phyloP scores from a whole-genome alignment of 225 moss, liverwort and hornwort genomes.

The Pleurozium schreberi region DNA sequence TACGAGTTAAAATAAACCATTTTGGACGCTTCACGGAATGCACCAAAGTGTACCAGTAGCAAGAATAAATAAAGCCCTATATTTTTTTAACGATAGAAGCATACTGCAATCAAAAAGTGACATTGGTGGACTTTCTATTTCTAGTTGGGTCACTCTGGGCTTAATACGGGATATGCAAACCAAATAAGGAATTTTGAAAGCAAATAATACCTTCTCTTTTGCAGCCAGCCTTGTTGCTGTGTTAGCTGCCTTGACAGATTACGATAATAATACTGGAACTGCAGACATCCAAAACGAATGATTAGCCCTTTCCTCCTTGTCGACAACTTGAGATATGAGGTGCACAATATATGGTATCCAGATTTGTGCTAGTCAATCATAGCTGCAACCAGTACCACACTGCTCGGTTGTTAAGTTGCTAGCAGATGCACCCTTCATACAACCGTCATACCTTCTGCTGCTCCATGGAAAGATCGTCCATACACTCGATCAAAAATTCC shows the following conservation, averaged over 20 bases:
- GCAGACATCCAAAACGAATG: not conserved
- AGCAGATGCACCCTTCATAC: not conserved
- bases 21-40: not conserved
- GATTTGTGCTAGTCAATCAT: not conserved
- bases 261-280: slow-evolving; percentile 91
- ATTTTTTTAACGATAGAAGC: not conserved
- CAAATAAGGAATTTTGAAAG: not conserved
- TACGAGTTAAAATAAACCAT: too few species aligned
- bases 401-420: too few species aligned
- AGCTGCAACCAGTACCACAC: not conserved
- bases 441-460: slow-evolving; percentile 70
- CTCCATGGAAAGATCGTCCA: slow-evolving; percentile 97
- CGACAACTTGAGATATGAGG: not conserved
- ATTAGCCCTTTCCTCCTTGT: not conserved
- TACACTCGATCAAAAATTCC: slow-evolving; percentile 89
- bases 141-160: not conserved
- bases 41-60: not conserved
- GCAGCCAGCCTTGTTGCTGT: slow-evolving; percentile 81
- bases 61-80: not conserved
- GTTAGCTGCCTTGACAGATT: slow-evolving; percentile 83
- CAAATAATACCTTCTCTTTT: slow-evolving; percentile 67
- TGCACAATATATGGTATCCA: not conserved
- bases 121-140: not conserved
- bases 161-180: not conserved
- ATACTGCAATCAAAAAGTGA: not conserved